These are phyloP conservation scores for Colletotrichum eremochloae DNA, from an alignment of 2,329 filamentous ascomycete genomes.

Conservation along the genomic window DNA sequence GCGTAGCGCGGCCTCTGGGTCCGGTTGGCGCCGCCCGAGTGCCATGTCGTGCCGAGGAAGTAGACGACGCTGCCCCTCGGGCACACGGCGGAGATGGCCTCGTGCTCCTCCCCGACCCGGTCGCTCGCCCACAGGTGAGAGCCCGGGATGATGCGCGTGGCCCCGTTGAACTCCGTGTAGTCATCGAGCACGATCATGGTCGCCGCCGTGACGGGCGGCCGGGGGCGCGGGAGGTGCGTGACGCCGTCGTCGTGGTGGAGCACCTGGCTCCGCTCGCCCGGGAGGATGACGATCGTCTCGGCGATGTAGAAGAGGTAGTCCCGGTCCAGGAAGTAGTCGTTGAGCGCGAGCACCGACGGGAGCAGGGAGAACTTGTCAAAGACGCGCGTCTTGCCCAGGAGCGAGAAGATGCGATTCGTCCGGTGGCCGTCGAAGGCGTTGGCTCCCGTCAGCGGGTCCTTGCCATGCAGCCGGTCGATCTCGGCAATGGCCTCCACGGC, in stretches of 20 bases:
- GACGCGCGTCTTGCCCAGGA: conserved; percentile 55
- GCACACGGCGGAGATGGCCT: conserved; percentile 51
- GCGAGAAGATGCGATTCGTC: conserved; percentile 54
- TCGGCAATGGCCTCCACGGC: conserved; percentile 15
- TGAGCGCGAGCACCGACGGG: conserved; percentile 53
- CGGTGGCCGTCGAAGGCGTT: conserved; percentile 54
- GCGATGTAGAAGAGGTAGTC: conserved; percentile 53
- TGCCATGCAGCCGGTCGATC: conserved; percentile 20
- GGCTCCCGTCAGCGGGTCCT: conserved; percentile 47
- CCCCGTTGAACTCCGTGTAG: conserved; percentile 51
- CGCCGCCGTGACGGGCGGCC: conserved; percentile 50
- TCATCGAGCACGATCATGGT: conserved; percentile 50
- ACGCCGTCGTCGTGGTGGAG: conserved; percentile 52
- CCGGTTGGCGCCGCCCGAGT: conserved; percentile 53
- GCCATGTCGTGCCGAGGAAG: conserved; percentile 53
- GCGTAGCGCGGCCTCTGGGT: conserved; percentile 50
- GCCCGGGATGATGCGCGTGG: conserved; percentile 52
- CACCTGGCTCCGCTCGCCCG: conserved; percentile 52
- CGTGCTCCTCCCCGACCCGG: conserved; percentile 44
- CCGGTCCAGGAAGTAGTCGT: conserved; percentile 55
- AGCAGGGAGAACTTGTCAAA: conserved; percentile 55
- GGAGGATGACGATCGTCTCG: conserved; percentile 55
- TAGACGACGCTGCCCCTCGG: conserved; percentile 54
- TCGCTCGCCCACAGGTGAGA: conserved; percentile 52
- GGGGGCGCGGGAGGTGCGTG: conserved; percentile 51